Percentiles rank a stretch among this genome's conserved stretches.
Conservation (phyloP, 1,284 basidiomycete genomes). For the Pterula multifida region DNA sequence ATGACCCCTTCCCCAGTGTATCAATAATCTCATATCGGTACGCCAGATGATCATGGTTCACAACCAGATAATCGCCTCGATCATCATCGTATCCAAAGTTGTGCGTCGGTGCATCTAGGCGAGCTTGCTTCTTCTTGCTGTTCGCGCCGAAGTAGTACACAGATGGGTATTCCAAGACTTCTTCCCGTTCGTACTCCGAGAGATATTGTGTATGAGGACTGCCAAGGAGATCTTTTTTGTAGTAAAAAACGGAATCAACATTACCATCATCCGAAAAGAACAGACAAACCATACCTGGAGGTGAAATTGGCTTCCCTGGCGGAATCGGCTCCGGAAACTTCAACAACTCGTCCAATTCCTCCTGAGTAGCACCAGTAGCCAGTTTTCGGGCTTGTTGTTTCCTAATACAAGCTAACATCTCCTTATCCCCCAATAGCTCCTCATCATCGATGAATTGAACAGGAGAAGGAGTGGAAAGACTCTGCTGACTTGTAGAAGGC, state of each 20-base stretch:
- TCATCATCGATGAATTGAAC: constrained; percentile 78
- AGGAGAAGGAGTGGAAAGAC: constrained; percentile 68
- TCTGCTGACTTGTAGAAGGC: constrained; percentile 64
- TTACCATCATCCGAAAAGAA: background rate
- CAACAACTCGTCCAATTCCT: constrained; percentile 81
- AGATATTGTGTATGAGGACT: constrained; percentile 51
- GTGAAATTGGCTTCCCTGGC: constrained; percentile 58
- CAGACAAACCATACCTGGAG: constrained; percentile 44
- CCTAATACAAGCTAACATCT: constrained; percentile 92
- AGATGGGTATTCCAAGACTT: constrained; percentile 79
- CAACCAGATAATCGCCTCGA: constrained; percentile 90
- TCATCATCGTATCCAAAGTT: constrained; percentile 99
- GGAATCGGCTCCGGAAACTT: constrained; percentile 86
- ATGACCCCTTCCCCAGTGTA: constrained; percentile 94
- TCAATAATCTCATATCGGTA: constrained; percentile 94
- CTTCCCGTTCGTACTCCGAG: constrained; percentile 82
- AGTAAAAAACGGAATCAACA: constrained; percentile 8
- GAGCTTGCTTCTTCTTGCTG: constrained; percentile 74
- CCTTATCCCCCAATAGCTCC: constrained; percentile 84
- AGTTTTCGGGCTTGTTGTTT: constrained; percentile 84
- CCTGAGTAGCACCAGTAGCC: constrained; percentile 71
- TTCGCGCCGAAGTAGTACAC: constrained; percentile 80
- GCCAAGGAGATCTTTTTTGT: constrained; percentile 42
- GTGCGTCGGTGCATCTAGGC: constrained; percentile 63
- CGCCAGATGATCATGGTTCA: constrained; percentile 86